Base-by-base conservation (phyloP, 495 filamentous ascomycete genomes). In the Oidiodendron maius region DNA sequence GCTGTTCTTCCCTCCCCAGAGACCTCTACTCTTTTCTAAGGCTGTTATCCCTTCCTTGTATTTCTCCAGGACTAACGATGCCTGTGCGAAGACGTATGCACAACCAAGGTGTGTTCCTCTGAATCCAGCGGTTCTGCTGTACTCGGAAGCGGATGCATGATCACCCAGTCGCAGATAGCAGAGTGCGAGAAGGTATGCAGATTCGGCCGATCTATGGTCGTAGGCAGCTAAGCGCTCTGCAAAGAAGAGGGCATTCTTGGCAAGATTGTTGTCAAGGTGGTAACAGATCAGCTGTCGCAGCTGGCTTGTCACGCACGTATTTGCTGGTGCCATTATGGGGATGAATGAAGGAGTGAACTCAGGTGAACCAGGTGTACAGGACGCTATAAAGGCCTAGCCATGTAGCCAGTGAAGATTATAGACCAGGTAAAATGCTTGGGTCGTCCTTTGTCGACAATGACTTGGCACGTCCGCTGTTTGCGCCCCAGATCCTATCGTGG, bases 221-320 rank as follows among this genome's bases (percentile, higher is more conserved):
- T 88, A 81, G 26, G 90, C 91, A 40, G 81, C 75, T 4, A 97
- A 75, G 40, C 93, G 83, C 43, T 89, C 87, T 40, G 93, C 85
- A 34, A 95, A 82, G 67, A 97, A 97, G 23, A 95, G 79, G 43
- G 93, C 93, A 56, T 93, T 96, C 25, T 86, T 77, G 55, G 85
- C 73, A 23, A 91, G 75, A 57, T 91, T 83, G 56, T 91, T 94
- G 67, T 98, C 93, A 62, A 98, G 80, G 61, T 95, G 83, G 67
- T 97, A 95, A 66, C 89, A 86, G 51, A 97, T 82, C 44, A 88
- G 75, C 60, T 93, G 86, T 61, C 85, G 78, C 56, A 97, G 71
- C 66, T 95, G 86, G 62, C 72, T 72, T 34, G 84, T 72, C 55
- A 90, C 75, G 53, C 74, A 79, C 16, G 54, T 35, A 32, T 46